These are phyloP conservation scores for Plantago elongata DNA, from an alignment of 257 asterid species.

Conservation along the genomic window DNA sequence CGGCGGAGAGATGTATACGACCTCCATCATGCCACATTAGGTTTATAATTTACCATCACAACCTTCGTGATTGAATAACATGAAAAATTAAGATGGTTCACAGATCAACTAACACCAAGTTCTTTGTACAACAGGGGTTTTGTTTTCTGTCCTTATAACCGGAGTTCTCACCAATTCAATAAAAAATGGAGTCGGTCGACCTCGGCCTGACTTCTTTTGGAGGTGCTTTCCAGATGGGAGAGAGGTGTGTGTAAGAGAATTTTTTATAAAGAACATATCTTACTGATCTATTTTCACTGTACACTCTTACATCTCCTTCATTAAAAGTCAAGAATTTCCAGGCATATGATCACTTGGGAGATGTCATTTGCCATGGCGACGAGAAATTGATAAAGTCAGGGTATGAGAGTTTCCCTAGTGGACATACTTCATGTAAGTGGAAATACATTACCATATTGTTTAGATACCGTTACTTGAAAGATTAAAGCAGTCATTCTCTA, in stretches of 20 bases:
- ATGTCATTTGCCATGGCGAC: slow-evolving; percentile 74
- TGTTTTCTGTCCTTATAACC: slow-evolving; percentile 57
- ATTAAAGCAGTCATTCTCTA: too few species aligned
- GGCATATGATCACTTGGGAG: slow-evolving; percentile 69
- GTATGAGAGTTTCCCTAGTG: slow-evolving; percentile 87
- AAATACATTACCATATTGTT: background rate
- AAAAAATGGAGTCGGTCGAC: slow-evolving; percentile 82
- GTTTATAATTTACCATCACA: slow-evolving; percentile 24
- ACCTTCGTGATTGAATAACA: too few species aligned
- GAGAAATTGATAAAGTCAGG: slow-evolving; percentile 45
- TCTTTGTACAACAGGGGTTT: slow-evolving; percentile 42
- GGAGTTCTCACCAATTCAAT: slow-evolving; percentile 63
- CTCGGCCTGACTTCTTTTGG: slow-evolving; percentile 97
- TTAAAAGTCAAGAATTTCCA: slow-evolving; percentile 26
- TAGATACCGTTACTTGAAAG: background rate
- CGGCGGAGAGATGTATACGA: slow-evolving; percentile 73
- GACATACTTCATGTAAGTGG: slow-evolving; percentile 82
- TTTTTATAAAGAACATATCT: background rate
- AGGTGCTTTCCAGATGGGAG: slow-evolving; percentile 92
- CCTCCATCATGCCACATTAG: slow-evolving; percentile 77
- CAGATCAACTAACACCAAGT: background rate
- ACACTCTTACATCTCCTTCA: slow-evolving; percentile 14
- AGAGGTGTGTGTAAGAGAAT: slow-evolving; percentile 44
- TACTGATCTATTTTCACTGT: background rate
- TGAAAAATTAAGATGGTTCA: too few species aligned